Evolutionary conservation across 352 stramenopile species (phyloP), one percentile per base, ranked within the genome.

Genomic region (Pelagophyceae sp.): DNA sequence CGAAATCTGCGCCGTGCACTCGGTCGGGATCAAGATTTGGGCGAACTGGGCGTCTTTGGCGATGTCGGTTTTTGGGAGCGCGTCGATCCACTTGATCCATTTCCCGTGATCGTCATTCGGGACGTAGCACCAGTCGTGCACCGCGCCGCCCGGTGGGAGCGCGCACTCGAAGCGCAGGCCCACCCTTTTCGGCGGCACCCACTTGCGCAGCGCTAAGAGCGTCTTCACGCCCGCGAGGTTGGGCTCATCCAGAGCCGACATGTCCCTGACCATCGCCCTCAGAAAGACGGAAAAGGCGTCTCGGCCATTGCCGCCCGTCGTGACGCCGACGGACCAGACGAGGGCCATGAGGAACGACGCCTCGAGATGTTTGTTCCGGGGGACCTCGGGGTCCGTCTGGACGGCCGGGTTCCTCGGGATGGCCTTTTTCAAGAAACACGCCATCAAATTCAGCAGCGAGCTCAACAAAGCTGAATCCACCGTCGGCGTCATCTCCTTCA

Each of bases 11-110:
- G 90, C 89, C 2, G 92, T 97, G 79, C 94, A 95, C 61, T 92
- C 94, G 72, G 91, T 97, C 27, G 93, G 92, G 31, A 97, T 92
- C 17, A 97, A 90, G 76, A 97, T 96, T 76, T 93, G 85, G 72
- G 90, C 91, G 75, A 96, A 89, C 27, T 75, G 87, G 2, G 90
- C 93, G 64, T 89, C 91, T 31, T 87, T 85, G 25, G 87, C 82
- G 74, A 97, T 96, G n/a, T 88, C 81, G 74, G 93, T 94, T 35
- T 92, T 80, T 2, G 87, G 87, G 27, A 97, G 82, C 38, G 91
- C 87, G 23, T 96, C 91, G 76, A 94, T 87, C 92, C 92, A 97
- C 29, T 86, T 88, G 25, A 91, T 76, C 92, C 92, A 96, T 70
- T 94, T 93, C 78, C 82, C 86, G 0, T 92, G 86, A 61, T 88